Conservation (phyloP, 768 basidiomycete species). For the Amylocystis lapponica region DNA sequence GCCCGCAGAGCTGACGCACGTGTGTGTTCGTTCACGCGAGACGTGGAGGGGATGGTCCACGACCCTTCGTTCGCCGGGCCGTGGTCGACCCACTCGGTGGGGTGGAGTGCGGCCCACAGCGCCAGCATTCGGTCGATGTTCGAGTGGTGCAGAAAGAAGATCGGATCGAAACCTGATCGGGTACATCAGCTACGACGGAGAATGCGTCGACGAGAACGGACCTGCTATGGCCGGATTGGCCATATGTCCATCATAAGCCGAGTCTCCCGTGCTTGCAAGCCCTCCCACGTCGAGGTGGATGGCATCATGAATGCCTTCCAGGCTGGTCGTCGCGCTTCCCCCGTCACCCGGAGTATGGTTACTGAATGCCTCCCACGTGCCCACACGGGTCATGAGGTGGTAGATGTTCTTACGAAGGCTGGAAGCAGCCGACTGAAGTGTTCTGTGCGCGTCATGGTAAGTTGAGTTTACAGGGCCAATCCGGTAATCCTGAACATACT, state of each 20-base stretch:
- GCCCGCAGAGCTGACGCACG: constrained; percentile 3
- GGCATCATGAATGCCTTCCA: constrained; percentile 45
- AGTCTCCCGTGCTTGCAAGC: too few species aligned
- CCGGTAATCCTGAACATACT: too few species aligned
- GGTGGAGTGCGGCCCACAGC: constrained; percentile 45
- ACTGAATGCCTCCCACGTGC: constrained; percentile 41
- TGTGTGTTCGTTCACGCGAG: constrained; percentile 8
- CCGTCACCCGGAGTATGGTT: constrained; percentile 36
- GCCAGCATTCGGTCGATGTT: constrained; percentile 50
- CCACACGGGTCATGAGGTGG: constrained; percentile 11
- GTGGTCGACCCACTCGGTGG: constrained; percentile 31
- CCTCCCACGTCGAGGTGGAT: constrained; percentile 31
- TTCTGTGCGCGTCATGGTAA: too few species aligned
- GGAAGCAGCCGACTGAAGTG: too few species aligned
- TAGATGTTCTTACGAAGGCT: constrained; percentile 10
- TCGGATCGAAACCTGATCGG: constrained; percentile 44
- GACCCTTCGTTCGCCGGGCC: constrained; percentile 5
- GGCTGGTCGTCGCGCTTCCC: constrained; percentile 36
- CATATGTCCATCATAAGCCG: constrained; percentile 42
- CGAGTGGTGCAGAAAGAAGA: constrained; percentile 49
- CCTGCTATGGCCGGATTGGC: constrained; percentile 34
- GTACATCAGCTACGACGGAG: too few species aligned
- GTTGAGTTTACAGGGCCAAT: too few species aligned
- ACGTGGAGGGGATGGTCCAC: constrained; percentile 7
- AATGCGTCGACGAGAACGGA: too few species aligned